phyloP scores from a whole-genome alignment of 2,329 filamentous ascomycete genomes.

The Aureobasidium sp. region DNA sequence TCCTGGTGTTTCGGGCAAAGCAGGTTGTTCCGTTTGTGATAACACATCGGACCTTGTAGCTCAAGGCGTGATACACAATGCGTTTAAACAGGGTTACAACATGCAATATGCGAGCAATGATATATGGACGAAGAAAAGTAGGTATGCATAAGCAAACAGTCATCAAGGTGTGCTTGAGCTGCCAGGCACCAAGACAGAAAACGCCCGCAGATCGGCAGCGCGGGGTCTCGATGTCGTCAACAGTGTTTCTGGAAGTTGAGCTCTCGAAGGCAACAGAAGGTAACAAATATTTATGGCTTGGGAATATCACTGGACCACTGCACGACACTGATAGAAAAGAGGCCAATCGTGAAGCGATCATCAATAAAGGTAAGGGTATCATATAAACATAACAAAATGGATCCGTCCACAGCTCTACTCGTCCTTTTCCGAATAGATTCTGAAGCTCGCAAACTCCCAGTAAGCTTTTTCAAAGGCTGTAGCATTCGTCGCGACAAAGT shows the following conservation, averaged over 20 bases:
- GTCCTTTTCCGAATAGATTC: conserved; percentile 8
- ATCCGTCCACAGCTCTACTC: background rate
- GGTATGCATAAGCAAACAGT: background rate
- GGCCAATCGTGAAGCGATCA: background rate
- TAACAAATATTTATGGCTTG: background rate
- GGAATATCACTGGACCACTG: too few relatives aligned
- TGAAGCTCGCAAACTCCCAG: conserved; percentile 43
- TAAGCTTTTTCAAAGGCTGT: conserved; percentile 52
- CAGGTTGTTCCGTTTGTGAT: background rate
- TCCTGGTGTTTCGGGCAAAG: background rate
- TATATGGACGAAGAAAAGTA: background rate
- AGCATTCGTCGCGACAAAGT: conserved; percentile 53
- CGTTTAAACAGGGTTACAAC: background rate
- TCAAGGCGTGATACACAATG: background rate
- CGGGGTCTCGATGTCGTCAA: background rate
- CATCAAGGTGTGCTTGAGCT: conserved; percentile 1
- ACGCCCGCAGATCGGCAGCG: background rate
- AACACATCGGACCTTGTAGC: background rate
- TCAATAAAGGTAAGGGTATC: conserved; percentile 6
- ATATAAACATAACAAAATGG: background rate
- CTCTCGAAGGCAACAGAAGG: background rate
- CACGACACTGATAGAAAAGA: background rate
- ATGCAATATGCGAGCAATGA: background rate
- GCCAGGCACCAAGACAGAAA: background rate
- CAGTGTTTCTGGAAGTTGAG: background rate